Base-by-base conservation (phyloP, 2,329 filamentous ascomycete genomes). In the Paraconiothyrium sp. region DNA sequence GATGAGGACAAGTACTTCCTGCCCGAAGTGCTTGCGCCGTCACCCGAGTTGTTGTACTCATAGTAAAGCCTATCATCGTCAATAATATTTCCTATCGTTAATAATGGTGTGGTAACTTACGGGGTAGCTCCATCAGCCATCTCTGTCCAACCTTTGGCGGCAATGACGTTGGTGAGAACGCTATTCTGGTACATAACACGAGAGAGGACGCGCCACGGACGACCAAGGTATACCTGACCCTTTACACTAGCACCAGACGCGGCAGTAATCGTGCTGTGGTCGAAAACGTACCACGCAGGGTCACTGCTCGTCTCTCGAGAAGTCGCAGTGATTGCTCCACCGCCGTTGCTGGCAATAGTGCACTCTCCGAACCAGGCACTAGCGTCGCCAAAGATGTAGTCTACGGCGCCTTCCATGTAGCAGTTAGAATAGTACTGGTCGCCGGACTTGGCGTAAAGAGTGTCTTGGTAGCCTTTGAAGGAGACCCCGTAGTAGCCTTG, bases 391-490 rank as follows among this genome's bases (percentile, higher is more conserved):
- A 87, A 88, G 62, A 85, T 83, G 65, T 85, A 86, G 67, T 87
- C 85, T 61, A 83, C 82, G 14, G 84, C 82, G 22, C 85, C 84
- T 54, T 84, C 80, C 63, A 88, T 86, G 60, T 84, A 83, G 64
- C 80, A 82, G 61, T 82, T 81, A 35, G 80, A 83, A 68, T 85
- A 87, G 43, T 86, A 69, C 68, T 86, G 80, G 66, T 82, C 76
- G 62, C 85, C 85, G 65, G 76, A 78, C 67, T 68, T 56, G 1
- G 65, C 61, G 20, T 61, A 56, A 1, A 70, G 41, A 3, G 85
- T 85, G 68, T 87, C 85, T 72, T 88, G 84, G 64, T 82, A 83
- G 20, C 85, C 84, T 49, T 79, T 79, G 58, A 87, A 77, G 58
- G 81, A 75, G 62, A 82, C 83, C 30, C 77, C 84, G 68, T 87